phyloP scores from a whole-genome alignment of 2,329 filamentous ascomycete genomes.

The Verticillium tricorpus region DNA sequence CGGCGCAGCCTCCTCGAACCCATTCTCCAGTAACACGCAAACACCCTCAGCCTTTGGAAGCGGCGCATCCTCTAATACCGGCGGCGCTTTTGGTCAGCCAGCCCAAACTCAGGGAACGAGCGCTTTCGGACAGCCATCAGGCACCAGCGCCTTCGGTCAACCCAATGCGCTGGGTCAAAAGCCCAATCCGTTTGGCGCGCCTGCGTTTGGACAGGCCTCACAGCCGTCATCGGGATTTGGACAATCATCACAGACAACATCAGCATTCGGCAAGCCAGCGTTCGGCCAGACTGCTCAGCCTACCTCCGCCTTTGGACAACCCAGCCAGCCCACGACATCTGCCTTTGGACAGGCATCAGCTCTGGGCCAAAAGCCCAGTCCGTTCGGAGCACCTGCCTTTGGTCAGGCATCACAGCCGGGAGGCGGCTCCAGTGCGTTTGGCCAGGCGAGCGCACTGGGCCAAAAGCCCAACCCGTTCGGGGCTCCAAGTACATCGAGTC shows the following conservation, averaged over 20 bases:
- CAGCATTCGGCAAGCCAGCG: constrained; percentile 31
- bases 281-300: constrained; percentile 32
- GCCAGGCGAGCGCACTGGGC: constrained; percentile 31
- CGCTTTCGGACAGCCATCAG: constrained; percentile 39
- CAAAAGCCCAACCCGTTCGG: constrained; percentile 34
- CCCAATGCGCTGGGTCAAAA: constrained; percentile 20
- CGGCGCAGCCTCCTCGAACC: constrained; percentile 9
- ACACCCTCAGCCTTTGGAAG: constrained; percentile 4
- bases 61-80: not conserved
- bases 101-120: constrained; percentile 22
- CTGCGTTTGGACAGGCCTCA: constrained; percentile 35
- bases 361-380: constrained; percentile 26
- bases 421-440: constrained; percentile 23
- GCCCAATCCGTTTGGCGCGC: constrained; percentile 24
- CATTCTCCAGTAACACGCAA: constrained; percentile 7
- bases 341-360: constrained; percentile 32
- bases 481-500: constrained; percentile 13
- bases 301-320: constrained; percentile 25
- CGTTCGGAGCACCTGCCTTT: constrained; percentile 18
- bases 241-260: not conserved
- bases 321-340: constrained; percentile 17
- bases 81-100: constrained; percentile 40
- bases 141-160: constrained; percentile 27
- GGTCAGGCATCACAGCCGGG: constrained; percentile 12
- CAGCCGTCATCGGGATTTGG: constrained; percentile 25